Evolutionary conservation across 2,329 filamentous ascomycete genomes (phyloP).

Genomic region (Sporothrix schenckii): DNA sequence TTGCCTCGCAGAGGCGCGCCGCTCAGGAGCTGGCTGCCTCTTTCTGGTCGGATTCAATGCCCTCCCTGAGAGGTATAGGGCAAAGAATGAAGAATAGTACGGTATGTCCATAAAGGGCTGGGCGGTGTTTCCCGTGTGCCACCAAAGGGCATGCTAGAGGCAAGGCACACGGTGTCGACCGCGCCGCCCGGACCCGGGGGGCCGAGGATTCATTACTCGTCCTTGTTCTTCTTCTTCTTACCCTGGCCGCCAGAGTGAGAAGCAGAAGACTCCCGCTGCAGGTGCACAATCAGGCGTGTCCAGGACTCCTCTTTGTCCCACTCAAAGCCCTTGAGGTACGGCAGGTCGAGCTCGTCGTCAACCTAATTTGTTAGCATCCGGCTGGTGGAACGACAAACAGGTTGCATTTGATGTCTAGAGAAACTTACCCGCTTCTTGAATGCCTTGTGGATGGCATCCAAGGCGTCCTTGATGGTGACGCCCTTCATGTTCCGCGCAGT

Average conservation of each 20-base stretch:
- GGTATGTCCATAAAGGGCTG: neutral
- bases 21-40: neutral
- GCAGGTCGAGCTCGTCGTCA: slow-evolving; percentile 86
- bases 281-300: slow-evolving; percentile 84
- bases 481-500: slow-evolving; percentile 89
- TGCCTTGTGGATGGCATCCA: slow-evolving; percentile 93
- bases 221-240: slow-evolving; percentile 69
- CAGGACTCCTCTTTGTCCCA: slow-evolving; percentile 94
- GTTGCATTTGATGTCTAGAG: neutral
- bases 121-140: neutral
- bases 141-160: neutral
- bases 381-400: neutral
- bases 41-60: slow-evolving; percentile 15
- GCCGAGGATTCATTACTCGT: slow-evolving; percentile 45
- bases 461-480: slow-evolving; percentile 94
- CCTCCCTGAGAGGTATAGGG: neutral
- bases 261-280: slow-evolving; percentile 63
- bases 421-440: slow-evolving; percentile 89
- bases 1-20: slow-evolving; percentile 30
- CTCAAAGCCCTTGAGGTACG: slow-evolving; percentile 91
- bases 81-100: slow-evolving; percentile 16
- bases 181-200: slow-evolving; percentile 1
- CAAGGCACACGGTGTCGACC: neutral
- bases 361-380: slow-evolving; percentile 56
- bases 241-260: slow-evolving; percentile 38